These are phyloP conservation scores for Pseudogymnoascus sp. DNA, from an alignment of 2,329 filamentous ascomycete genomes.

Conservation along the genomic window DNA sequence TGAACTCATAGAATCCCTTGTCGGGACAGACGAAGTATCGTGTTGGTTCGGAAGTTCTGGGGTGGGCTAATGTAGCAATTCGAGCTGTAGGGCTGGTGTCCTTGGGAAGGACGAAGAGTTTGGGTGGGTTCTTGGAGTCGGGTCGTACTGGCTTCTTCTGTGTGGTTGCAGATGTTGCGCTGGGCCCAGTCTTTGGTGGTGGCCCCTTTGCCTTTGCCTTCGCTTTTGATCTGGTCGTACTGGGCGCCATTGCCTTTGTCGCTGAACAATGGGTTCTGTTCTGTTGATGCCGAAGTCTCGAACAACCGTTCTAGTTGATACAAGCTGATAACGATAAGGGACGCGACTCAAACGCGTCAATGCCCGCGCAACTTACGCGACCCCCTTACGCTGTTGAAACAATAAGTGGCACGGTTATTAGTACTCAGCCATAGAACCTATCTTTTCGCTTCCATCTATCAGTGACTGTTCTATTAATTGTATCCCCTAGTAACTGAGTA, in stretches of 20 bases:
- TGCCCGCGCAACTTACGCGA: constrained; percentile 3
- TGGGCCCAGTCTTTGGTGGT: constrained; percentile 16
- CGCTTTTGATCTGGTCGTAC: constrained; percentile 5
- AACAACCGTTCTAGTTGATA: neutral
- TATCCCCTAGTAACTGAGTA: no score
- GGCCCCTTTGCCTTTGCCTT: constrained; percentile 8
- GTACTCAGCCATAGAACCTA: no score
- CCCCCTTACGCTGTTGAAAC: neutral
- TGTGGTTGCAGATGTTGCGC: constrained; percentile 19
- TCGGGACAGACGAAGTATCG: constrained; percentile 55
- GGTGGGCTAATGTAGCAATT: constrained; percentile 52
- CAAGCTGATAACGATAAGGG: neutral
- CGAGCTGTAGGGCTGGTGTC: constrained; percentile 43
- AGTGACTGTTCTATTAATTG: no score
- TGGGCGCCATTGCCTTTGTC: constrained; percentile 8
- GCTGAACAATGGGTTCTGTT: neutral
- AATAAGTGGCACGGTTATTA: no score
- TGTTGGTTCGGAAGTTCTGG: constrained; percentile 44
- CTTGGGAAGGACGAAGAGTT: constrained; percentile 54
- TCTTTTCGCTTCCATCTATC: no score
- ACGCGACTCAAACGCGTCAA: constrained; percentile 2
- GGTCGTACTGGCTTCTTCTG: constrained; percentile 24
- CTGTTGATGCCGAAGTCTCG: constrained; percentile 5
- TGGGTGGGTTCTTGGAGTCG: constrained; percentile 36
- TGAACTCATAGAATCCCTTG: constrained; percentile 58